phyloP scores from a whole-genome alignment of 495 filamentous ascomycete species.

The Penicillium maclennaniae region DNA sequence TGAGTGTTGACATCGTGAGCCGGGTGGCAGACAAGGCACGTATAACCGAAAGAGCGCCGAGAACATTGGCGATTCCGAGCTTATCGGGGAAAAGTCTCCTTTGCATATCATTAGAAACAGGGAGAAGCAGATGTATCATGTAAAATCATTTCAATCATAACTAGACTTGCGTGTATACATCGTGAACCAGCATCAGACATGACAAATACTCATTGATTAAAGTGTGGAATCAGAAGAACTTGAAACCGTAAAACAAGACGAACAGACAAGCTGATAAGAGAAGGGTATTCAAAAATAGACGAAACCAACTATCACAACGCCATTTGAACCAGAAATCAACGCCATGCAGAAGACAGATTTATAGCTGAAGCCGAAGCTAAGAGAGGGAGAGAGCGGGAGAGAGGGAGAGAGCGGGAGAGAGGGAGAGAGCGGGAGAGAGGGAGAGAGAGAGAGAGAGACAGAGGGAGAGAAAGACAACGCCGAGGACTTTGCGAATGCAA shows the following conservation, averaged over 20 bases:
- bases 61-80: too few relatives aligned
- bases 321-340: not conserved
- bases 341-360: constrained; percentile 4
- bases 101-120: not conserved
- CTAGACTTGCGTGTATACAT: constrained; percentile 5
- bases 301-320: not conserved
- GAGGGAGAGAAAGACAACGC: constrained; percentile 7
- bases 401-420: too few relatives aligned
- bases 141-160: constrained; percentile 11
- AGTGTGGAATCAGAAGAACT: not conserved
- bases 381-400: too few relatives aligned
- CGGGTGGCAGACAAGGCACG: too few relatives aligned
- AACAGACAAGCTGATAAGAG: not conserved
- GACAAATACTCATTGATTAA: constrained; percentile 11
- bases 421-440: not conserved
- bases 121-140: not conserved
- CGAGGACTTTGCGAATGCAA: constrained; percentile 22
- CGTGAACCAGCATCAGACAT: constrained; percentile 17
- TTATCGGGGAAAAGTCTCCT: too few relatives aligned
- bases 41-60: too few relatives aligned
- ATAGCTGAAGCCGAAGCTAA: constrained; percentile 6
- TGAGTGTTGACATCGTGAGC: too few relatives aligned
- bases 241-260: not conserved
- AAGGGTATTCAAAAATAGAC: constrained; percentile 3
- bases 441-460: too few relatives aligned